Conservation (phyloP, 2,329 filamentous ascomycete genomes). For the Ophiostoma himal-ulmi region DNA sequence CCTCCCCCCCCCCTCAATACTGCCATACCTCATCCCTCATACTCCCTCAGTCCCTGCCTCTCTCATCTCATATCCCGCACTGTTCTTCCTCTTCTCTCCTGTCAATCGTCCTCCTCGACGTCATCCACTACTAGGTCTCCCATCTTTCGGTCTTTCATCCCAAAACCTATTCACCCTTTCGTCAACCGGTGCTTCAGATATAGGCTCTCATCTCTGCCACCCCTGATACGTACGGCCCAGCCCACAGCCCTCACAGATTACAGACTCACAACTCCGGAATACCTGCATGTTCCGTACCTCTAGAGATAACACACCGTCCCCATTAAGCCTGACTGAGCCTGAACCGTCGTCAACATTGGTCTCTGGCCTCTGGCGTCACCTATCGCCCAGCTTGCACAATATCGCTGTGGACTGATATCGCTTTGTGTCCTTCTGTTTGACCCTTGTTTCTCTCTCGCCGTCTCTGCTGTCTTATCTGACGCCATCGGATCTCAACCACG, state of each 20-base stretch:
- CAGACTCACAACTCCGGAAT: not conserved
- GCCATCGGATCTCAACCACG: constrained; percentile 20
- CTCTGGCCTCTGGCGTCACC: not conserved
- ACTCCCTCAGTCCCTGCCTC: not conserved
- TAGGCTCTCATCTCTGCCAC: not conserved
- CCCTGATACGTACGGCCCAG: not conserved
- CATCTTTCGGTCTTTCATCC: not conserved
- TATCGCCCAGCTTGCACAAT: not conserved
- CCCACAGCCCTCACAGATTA: too few species aligned
- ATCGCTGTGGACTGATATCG: not conserved
- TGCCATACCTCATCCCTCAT: not conserved
- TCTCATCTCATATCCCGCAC: not conserved
- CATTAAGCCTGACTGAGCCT: not conserved
- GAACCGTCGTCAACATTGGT: too few species aligned
- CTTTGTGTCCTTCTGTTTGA: not conserved
- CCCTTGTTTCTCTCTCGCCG: constrained; percentile 9
- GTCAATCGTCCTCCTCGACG: not conserved
- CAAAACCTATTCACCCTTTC: not conserved
- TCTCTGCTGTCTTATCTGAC: constrained; percentile 25
- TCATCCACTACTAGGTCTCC: not conserved
- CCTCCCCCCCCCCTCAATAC: too few species aligned
- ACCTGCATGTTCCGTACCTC: not conserved
- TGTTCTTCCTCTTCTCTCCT: not conserved
- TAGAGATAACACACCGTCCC: constrained; percentile 4
- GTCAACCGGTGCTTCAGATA: not conserved